phyloP scores from a whole-genome alignment of 1,284 basidiomycete species.

The Trametes polyzona region DNA sequence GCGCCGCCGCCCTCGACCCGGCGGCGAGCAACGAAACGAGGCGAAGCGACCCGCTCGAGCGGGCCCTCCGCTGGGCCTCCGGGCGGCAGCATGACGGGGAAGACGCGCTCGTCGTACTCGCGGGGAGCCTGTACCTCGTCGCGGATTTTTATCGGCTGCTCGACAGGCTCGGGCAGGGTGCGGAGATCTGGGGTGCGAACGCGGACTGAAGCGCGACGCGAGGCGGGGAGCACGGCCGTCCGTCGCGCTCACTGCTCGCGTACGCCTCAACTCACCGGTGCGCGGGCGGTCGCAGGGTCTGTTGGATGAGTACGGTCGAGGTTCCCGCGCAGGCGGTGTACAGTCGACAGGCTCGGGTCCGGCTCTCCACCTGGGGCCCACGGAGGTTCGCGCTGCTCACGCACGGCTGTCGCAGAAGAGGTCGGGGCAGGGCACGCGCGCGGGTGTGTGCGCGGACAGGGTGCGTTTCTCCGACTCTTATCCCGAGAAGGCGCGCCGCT shows the following conservation, averaged over 20 bases:
- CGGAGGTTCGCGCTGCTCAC: not conserved
- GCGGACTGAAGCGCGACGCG: not conserved
- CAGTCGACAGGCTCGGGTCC: not conserved
- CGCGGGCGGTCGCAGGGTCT: not conserved
- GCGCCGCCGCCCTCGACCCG: conserved; percentile 28
- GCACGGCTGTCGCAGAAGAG: not conserved
- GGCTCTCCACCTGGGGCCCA: not conserved
- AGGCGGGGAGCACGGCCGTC: conserved; percentile 5
- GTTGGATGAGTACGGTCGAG: not conserved
- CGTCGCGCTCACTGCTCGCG: not conserved
- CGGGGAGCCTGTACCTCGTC: conserved; percentile 91
- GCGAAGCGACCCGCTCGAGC: conserved; percentile 5
- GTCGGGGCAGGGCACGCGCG: not conserved
- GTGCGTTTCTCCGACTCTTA: conserved; percentile 24
- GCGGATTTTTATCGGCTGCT: conserved; percentile 82
- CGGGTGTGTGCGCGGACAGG: not conserved
- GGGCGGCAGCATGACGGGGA: conserved; percentile 27
- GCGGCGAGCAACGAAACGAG: not conserved
- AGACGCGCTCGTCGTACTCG: conserved; percentile 63
- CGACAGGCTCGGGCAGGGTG: conserved; percentile 18
- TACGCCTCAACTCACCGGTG: not conserved
- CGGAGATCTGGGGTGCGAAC: conserved; percentile 24
- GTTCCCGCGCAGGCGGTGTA: not conserved
- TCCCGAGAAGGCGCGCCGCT: conserved; percentile 11
- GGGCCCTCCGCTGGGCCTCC: conserved; percentile 30